Evolutionary conservation across 306 rosid genomes (phyloP).

Genomic region (Cucumis cinereus): DNA sequence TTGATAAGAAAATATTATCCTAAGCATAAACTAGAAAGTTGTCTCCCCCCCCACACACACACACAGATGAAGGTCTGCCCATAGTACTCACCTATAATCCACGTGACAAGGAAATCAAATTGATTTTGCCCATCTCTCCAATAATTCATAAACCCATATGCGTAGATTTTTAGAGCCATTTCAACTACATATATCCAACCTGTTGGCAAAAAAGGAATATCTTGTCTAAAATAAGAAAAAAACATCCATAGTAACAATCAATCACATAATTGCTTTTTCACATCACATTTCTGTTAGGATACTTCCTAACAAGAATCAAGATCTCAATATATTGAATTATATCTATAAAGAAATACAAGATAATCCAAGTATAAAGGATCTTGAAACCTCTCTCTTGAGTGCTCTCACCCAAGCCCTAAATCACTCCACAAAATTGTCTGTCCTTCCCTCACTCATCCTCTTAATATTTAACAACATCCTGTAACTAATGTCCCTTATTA

Average conservation of each 20-base stretch:
- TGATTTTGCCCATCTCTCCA: constrained; percentile 94
- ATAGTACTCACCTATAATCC: constrained; percentile 57
- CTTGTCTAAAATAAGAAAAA: not conserved
- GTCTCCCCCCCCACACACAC: not conserved
- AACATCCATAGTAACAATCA: not conserved
- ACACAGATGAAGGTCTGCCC: not conserved
- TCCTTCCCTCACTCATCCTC: no score
- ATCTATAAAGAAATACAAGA: no score
- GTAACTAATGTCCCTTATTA: no score
- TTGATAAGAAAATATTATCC: not conserved
- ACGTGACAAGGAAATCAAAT: constrained; percentile 78
- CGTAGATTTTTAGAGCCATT: constrained; percentile 72
- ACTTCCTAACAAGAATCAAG: no score
- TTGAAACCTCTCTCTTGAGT: no score
- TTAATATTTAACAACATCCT: no score
- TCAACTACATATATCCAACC: constrained; percentile 92
- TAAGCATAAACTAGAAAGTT: not conserved
- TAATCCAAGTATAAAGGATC: no score
- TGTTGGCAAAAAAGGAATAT: constrained; percentile 21
- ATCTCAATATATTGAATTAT: no score
- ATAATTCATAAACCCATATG: constrained; percentile 80
- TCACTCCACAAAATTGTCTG: no score
- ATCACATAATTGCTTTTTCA: not conserved
- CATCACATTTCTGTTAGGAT: not conserved
- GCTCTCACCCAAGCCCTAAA: no score